A percentile compares a stretch with the other conserved stretches of the same genome.
Conservation (phyloP, 2,329 filamentous ascomycete species). For the Verticillium isaacii region DNA sequence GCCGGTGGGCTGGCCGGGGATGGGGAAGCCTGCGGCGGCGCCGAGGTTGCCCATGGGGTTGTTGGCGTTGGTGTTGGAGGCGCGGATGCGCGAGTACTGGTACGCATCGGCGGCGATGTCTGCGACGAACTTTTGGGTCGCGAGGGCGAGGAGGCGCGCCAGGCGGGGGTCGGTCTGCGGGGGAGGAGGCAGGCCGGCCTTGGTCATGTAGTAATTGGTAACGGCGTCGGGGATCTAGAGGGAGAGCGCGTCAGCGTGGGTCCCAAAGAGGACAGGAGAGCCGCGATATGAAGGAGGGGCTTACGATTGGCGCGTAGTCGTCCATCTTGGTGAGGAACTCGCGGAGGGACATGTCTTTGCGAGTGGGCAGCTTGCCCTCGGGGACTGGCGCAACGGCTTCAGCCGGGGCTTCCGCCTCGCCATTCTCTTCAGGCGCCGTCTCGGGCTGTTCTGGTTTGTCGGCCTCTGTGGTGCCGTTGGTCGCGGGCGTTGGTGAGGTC, state of each 20-base stretch:
- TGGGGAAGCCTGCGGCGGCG: constrained; percentile 65
- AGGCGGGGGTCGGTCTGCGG: constrained; percentile 87
- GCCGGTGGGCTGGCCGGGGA: constrained; percentile 55
- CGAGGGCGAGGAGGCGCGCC: constrained; percentile 87
- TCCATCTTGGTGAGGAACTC: constrained; percentile 97
- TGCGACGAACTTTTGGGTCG: constrained; percentile 98
- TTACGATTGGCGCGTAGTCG: constrained; percentile 92
- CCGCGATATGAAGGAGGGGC: constrained; percentile 24
- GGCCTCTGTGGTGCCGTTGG: background rate
- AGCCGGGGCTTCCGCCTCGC: constrained; percentile 16
- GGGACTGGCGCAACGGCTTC: constrained; percentile 43
- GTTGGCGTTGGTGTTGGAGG: constrained; percentile 80
- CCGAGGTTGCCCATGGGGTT: constrained; percentile 88
- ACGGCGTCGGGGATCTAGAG: constrained; percentile 90
- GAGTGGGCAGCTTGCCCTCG: constrained; percentile 65
- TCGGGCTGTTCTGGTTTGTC: constrained; percentile 4
- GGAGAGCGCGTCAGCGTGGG: background rate
- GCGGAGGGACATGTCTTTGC: constrained; percentile 87
- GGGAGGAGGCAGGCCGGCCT: constrained; percentile 88
- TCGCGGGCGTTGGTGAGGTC: background rate
- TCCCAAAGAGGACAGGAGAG: background rate
- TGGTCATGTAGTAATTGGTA: constrained; percentile 95
- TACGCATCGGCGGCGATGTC: constrained; percentile 97
- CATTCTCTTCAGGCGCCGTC: constrained; percentile 15
- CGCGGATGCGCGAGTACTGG: constrained; percentile 92